Percentiles rank a stretch among this genome's conserved stretches.
phyloP scores from a whole-genome alignment of 2,329 filamentous ascomycete genomes.

The Graphilbum sp. region DNA sequence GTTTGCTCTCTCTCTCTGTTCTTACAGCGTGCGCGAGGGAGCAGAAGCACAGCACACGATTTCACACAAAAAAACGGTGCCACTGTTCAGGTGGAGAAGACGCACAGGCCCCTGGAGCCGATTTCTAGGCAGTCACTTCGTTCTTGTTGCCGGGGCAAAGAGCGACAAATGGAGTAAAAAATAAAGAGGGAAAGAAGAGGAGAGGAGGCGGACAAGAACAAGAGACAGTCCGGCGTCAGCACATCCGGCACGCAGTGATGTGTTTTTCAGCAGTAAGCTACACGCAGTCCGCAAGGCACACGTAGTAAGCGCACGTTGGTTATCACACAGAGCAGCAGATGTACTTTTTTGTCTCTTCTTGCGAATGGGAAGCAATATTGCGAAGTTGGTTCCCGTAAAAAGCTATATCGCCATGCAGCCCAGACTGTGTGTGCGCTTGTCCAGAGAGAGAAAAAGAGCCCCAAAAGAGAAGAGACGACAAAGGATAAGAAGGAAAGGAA shows the following conservation, averaged over 20 bases:
- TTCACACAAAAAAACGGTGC: too few relatives aligned
- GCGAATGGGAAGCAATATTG: not conserved
- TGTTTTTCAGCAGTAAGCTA: not conserved
- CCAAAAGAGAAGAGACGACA: not conserved
- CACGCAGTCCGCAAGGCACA: not conserved
- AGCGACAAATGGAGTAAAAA: not conserved
- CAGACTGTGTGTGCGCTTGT: not conserved
- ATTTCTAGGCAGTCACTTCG: not conserved
- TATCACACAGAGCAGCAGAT: not conserved
- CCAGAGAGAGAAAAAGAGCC: not conserved
- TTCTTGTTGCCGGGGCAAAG: too few relatives aligned
- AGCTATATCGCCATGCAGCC: not conserved
- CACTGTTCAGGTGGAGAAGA: too few relatives aligned
- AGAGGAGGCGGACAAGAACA: not conserved
- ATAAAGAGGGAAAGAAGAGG: not conserved
- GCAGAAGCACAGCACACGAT: too few relatives aligned
- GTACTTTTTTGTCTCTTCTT: not conserved
- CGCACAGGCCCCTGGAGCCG: too few relatives aligned
- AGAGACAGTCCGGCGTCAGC: not conserved
- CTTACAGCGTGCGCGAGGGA: too few relatives aligned
- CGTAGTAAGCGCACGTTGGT: not conserved
- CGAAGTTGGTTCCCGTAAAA: too few relatives aligned
- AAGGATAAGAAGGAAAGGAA: not conserved
- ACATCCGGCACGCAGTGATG: not conserved
- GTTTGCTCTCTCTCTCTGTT: too few relatives aligned